Base-by-base conservation (phyloP, 1,139 yeast genomes). In the Protomyces pachydermus region DNA sequence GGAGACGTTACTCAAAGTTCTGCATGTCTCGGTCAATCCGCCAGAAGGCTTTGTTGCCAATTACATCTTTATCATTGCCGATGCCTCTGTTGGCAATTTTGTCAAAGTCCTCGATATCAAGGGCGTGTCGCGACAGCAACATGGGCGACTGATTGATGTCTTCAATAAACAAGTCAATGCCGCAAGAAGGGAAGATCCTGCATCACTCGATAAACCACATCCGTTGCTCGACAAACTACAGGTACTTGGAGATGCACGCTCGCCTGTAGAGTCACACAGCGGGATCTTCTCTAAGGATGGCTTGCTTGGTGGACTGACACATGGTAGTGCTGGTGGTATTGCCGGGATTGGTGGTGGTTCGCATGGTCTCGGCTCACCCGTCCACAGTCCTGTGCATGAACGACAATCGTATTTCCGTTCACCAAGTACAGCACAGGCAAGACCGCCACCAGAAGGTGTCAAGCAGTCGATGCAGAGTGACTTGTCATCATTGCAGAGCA, bases 31-130 rank as follows among this genome's bases (percentile, higher is more conserved):
- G 9, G 74, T 79, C 2, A 80, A 82, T 16, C 95, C 96, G 62
- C 82, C 77, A 76, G 84, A 87, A 66, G 84, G 82, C 18, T 80
- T 88, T 39, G 84, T 88, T 2, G 83, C 83, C 65, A 83, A 80
- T 70, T 89, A 89, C 73, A 83, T 88, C 72, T 80, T 80, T 67
- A 77, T 86, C 23, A 80, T 89, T 67, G 87, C 87, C 2, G 96
- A 89, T 74, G 79, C 79, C 61, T 84, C 85, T 20, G 74, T 81
- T 32, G 74, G 76, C 16, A 89, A 89, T 71, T 88, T 88, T 71
- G 73, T 76, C 66, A 88, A 87, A 71, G 77, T 89, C 3, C 77
- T 89, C 64, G 82, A 80, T 39, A 78, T 88, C 67, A 88, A 88
- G 74, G 86, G 65, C 10, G 58, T 64, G 16, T 45, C 58, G 14